Base-by-base conservation (phyloP, 306 rosid genomes). In the Cajanus cajan region DNA sequence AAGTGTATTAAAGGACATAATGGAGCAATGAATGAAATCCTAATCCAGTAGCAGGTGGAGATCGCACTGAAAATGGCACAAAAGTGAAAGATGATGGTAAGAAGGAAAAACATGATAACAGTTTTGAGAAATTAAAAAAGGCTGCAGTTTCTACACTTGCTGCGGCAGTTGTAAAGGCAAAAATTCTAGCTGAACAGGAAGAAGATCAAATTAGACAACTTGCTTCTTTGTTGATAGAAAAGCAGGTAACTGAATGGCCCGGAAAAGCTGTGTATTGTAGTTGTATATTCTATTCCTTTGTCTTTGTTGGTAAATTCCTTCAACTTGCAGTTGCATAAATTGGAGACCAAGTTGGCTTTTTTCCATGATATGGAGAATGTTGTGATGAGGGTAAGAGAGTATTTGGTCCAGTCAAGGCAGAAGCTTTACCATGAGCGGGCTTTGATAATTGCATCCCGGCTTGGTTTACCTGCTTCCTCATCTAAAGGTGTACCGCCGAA, bases 401-500 rank as follows among this genome's bases (percentile, higher is more conserved):
- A 90, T 69, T 79, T 92, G 85, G 91, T 90, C 74, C 82, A 94
- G 82, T 85, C 91, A 68, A 88, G 90, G 85, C 97, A 92, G 85
- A 89, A 86, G 78, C 94, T 92, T 28, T 92, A 82, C 90, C 93
- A 88, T 64, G 97, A 90, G 40, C 88, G 97, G 36, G 90, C 93
- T 22, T 78, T 87, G 82, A 90, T 92, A 76, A 92, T 90, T 59
- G 94, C 97, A 24, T 79, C 89, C 58, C 87, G 93, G 51, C 87
- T 90, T 11, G 97, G 94, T 41, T 7, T 88, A 67, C 89, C 91
- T 4, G 82, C 89, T 55, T 82, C 90, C 16, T 76, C 94, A 0
- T 85, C 93, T 52, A 87, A 91, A 76, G 87, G 68, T 39, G 70
- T 78, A 50, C 87, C 94, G 5, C 76, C 90, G 19, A 63, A 87